Evolutionary conservation across 2,329 filamentous ascomycete species (phyloP).

Genomic region (Ceratocystis lukuohia): DNA sequence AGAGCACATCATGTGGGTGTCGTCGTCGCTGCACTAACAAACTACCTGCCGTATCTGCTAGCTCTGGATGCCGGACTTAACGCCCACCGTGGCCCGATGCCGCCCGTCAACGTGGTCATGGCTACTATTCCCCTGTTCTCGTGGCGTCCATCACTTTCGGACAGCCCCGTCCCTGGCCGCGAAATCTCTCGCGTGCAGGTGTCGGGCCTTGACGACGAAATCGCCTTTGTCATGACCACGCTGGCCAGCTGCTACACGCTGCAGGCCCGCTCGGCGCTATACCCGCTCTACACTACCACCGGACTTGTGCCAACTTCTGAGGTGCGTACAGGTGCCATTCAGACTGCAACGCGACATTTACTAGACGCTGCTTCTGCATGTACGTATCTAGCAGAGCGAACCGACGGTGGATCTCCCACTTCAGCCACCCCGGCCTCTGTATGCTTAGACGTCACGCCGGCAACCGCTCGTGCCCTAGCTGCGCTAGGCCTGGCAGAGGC

Average conservation of each 20-base stretch:
- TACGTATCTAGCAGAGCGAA: slow-evolving; percentile 50
- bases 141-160: slow-evolving; percentile 73
- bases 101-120: slow-evolving; percentile 14
- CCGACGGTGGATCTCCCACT: slow-evolving; percentile 27
- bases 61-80: slow-evolving; percentile 62
- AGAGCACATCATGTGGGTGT: slow-evolving; percentile 57
- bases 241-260: slow-evolving; percentile 62
- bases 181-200: slow-evolving; percentile 56
- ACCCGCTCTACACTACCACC: slow-evolving; percentile 56
- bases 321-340: slow-evolving; percentile 55
- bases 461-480: slow-evolving; percentile 42
- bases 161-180: slow-evolving; percentile 48
- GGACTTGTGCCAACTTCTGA: slow-evolving; percentile 47
- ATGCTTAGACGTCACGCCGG: slow-evolving; percentile 40
- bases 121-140: slow-evolving; percentile 44
- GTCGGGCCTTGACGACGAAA: slow-evolving; percentile 65
- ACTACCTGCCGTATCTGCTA: slow-evolving; percentile 74
- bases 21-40: slow-evolving; percentile 54
- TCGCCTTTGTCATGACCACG: slow-evolving; percentile 65
- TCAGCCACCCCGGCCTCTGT: slow-evolving; percentile 28
- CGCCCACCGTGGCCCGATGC: slow-evolving; percentile 25
- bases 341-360: slow-evolving; percentile 61
- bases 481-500: slow-evolving; percentile 71
- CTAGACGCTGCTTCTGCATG: slow-evolving; percentile 69
- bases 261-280: slow-evolving; percentile 57